These are phyloP conservation scores for Pythium folliculosum DNA, from an alignment of 352 stramenopile species.

Conservation along the genomic window DNA sequence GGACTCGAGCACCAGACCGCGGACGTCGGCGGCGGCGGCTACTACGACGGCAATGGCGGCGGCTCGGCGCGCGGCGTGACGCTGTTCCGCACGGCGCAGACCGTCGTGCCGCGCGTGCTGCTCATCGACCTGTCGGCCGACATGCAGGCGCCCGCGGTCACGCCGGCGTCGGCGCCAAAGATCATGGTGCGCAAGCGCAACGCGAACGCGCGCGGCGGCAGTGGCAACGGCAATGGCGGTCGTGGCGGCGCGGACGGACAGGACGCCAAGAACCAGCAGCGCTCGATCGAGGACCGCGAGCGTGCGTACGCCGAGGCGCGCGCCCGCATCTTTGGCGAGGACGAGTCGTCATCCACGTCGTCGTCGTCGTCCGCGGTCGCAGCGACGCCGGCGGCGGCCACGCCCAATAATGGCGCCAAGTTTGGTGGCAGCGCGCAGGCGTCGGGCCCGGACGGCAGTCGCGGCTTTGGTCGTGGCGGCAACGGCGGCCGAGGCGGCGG, in stretches of 20 bases:
- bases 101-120: constrained; percentile 71
- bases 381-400: background rate
- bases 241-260: constrained; percentile 30
- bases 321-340: constrained; percentile 93
- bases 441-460: constrained; percentile 52
- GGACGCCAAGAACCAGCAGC: constrained; percentile 49
- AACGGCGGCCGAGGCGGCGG: constrained; percentile 1
- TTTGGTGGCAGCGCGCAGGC: constrained; percentile 47
- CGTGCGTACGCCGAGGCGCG: constrained; percentile 93
- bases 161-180: constrained; percentile 79
- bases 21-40: constrained; percentile 46
- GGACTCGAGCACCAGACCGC: constrained; percentile 87
- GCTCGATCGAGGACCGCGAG: constrained; percentile 92
- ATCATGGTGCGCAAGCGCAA: constrained; percentile 92
- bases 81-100: constrained; percentile 86
- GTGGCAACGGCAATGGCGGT: constrained; percentile 26
- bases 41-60: constrained; percentile 43
- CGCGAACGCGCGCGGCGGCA: constrained; percentile 32
- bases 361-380: constrained; percentile 10
- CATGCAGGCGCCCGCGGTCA: constrained; percentile 57
- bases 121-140: constrained; percentile 88
- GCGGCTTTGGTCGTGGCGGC: constrained; percentile 18
- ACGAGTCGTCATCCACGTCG: constrained; percentile 33
- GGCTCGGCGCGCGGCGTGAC: constrained; percentile 84
- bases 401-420: constrained; percentile 2